Evolutionary conservation across 805 yeast species (phyloP).

Genomic region (Grigorovia humatica): DNA sequence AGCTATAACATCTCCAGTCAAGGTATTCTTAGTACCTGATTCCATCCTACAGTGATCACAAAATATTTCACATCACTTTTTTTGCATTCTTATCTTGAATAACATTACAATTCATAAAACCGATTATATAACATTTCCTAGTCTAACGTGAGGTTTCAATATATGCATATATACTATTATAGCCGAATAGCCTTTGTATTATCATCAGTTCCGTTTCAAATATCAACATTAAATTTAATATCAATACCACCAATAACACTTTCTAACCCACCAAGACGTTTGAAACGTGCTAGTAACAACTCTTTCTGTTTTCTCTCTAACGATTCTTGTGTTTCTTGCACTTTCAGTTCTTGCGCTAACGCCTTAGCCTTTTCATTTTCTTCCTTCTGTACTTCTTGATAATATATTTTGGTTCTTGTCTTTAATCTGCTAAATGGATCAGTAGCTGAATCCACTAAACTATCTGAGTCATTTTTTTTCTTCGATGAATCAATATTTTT

Average conservation of each 20-base stretch:
- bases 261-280: constrained; percentile 50
- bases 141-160: background rate
- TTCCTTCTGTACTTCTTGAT: constrained; percentile 42
- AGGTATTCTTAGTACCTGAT: background rate
- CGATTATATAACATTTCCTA: too few relatives aligned
- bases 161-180: too few relatives aligned
- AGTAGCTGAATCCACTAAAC: constrained; percentile 32
- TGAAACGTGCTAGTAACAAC: constrained; percentile 42
- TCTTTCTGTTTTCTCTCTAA: constrained; percentile 35
- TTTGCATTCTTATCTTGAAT: too few relatives aligned
- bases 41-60: background rate
- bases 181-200: too few relatives aligned
- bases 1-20: constrained; percentile 15
- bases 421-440: constrained; percentile 88
- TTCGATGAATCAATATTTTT: constrained; percentile 68
- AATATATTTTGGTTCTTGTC: constrained; percentile 78
- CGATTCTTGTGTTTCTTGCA: constrained; percentile 32
- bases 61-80: too few relatives aligned
- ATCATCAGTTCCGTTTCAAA: constrained; percentile 11
- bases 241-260: constrained; percentile 36
- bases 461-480: constrained; percentile 29
- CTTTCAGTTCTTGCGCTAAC: constrained; percentile 39
- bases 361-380: constrained; percentile 51
- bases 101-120: background rate
- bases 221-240: constrained; percentile 31